Percentiles rank a stretch among this genome's conserved stretches.
Evolutionary conservation across 495 filamentous ascomycete species (phyloP).

Genomic region (Margaritispora aquatica): DNA sequence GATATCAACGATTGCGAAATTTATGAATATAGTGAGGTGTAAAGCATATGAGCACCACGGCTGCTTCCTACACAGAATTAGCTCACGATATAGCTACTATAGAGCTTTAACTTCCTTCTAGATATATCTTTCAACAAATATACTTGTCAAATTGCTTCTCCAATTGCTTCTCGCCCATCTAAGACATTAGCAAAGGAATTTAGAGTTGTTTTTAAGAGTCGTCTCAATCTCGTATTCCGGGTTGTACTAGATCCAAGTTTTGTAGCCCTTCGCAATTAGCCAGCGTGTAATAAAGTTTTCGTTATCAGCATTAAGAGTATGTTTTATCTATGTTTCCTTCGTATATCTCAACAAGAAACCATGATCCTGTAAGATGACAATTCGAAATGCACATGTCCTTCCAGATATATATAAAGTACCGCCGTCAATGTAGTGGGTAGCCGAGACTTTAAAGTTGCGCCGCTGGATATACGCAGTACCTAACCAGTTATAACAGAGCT

Average conservation of each 20-base stretch:
- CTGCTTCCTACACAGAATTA: constrained; percentile 44
- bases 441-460: constrained; percentile 50
- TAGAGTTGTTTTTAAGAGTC: constrained; percentile 46
- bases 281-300: constrained; percentile 67
- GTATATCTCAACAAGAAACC: constrained; percentile 47
- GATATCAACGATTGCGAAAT: constrained; percentile 50
- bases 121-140: constrained; percentile 34
- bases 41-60: constrained; percentile 73
- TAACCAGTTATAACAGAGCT: constrained; percentile 15
- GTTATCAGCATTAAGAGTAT: constrained; percentile 56
- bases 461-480: constrained; percentile 40
- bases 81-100: neutral
- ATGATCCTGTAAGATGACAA: constrained; percentile 37
- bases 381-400: constrained; percentile 41
- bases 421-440: constrained; percentile 48
- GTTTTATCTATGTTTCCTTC: constrained; percentile 41
- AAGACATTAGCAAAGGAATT: constrained; percentile 53
- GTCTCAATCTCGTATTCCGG: constrained; percentile 51
- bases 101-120: neutral
- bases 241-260: constrained; percentile 57
- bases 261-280: constrained; percentile 49
- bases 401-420: constrained; percentile 51
- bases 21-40: constrained; percentile 66
- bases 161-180: constrained; percentile 61
- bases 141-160: constrained; percentile 33